Percentiles rank a stretch among this genome's conserved stretches.
Conservation (phyloP, 495 filamentous ascomycete species). For the Trichoderma asperelloides region DNA sequence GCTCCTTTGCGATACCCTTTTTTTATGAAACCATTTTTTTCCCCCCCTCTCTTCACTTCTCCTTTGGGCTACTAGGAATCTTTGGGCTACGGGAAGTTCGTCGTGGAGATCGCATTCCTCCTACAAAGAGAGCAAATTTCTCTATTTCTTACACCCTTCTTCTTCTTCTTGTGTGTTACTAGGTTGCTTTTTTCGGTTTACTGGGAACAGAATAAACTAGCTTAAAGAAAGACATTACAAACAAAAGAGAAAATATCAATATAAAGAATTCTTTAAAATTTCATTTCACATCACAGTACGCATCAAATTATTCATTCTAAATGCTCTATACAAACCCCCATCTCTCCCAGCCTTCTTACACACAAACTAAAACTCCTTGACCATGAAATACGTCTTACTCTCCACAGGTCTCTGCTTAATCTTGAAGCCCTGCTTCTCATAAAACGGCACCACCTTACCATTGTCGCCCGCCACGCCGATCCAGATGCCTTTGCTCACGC, state of each 20-base stretch:
- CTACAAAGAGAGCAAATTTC: background rate
- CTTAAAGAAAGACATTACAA: background rate
- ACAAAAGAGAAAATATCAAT: background rate
- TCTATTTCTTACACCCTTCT: background rate
- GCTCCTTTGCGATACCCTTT: slow-evolving; percentile 2
- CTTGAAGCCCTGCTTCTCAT: slow-evolving; percentile 32
- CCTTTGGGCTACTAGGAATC: background rate
- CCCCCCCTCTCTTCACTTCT: background rate
- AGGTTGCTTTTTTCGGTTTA: background rate
- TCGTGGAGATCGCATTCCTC: background rate
- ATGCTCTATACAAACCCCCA: background rate
- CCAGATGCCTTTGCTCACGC: slow-evolving; percentile 25
- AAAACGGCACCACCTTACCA: slow-evolving; percentile 32
- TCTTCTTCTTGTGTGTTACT: background rate
- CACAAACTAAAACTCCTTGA: slow-evolving; percentile 26
- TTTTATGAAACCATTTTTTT: background rate
- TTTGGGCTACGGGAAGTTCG: background rate
- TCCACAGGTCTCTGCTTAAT: slow-evolving; percentile 24
- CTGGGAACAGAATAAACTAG: background rate
- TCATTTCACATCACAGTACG: background rate
- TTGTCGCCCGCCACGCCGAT: slow-evolving; percentile 33
- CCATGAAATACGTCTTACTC: slow-evolving; percentile 30
- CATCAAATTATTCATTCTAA: background rate
- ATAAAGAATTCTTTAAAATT: background rate
- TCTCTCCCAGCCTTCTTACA: too few relatives aligned